Evolutionary conservation across 306 rosid species (phyloP), one percentile per base, ranked within the genome.

Genomic region (Acacia acuminata): DNA sequence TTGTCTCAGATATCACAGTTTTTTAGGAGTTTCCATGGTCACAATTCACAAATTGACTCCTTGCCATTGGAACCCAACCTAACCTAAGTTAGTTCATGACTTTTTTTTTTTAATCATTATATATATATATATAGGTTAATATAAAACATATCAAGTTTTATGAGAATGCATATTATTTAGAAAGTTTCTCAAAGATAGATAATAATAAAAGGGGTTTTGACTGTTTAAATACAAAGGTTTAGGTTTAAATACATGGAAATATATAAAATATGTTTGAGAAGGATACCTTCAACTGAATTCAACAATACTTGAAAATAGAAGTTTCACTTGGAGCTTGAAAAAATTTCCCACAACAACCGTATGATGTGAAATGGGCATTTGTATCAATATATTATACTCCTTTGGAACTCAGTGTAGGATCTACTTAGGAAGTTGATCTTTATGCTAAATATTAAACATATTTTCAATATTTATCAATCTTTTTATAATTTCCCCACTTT

Each of bases 391-490:
- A 16, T 50, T 50, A 50, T 50, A 48, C 53, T 47, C 8, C 1
- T 5, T 0, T 5, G 1, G 1, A 6, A 1, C 8, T 38, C 8
- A 6, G 6, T 38, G 2, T 6, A 5, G 1, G 1, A 38, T 0
- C 42, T 38, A 38, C 0, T 38, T 38, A 38, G 1, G 0, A 6
- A 38, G 2, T 38, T 38, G 42, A 38, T 38, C 8, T 38, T 36
- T 6, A 1, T 38, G 8, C 8, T 6, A 38, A 38, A 38, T 38
- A 38, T 38, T 38, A 38, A 38, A 38, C 42, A 38, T 38, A 7
- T 36, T 36, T 36, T 0, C 8, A 0, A 36, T 38, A 4, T 38
- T 6, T 38, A 38, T 38, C 8, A 38, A 38, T 6, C 8, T 38
- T 38, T 38, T 1, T 6, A 38, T 38, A 38, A 38, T 38, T 38